Base-by-base conservation (phyloP, 192 early-diverging fungal species). In the Geranomyces michiganensis region DNA sequence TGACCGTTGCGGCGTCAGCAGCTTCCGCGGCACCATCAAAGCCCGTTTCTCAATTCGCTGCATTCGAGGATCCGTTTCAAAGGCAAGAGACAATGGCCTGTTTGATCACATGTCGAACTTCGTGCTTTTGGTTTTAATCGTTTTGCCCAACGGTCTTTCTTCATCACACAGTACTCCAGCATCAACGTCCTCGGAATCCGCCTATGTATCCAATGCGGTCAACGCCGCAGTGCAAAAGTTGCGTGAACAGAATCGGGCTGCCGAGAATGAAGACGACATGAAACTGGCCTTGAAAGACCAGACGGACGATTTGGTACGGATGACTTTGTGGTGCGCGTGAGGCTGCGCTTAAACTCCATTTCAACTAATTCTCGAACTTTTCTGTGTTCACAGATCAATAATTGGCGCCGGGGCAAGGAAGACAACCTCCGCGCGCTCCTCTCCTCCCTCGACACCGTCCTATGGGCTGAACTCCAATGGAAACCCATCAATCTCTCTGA, bases 321-420 rank as follows among this genome's bases (percentile, higher is more conserved):
- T 12, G 24, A 13, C 7, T 46, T 58, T 22, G 29, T 67, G 32
- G 10, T 3, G 36, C 36, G 36, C 10, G 5, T 41, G n/a, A n/a
- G n/a, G n/a, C n/a, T n/a, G n/a, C n/a, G n/a, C n/a, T n/a, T 60
- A 0, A 29, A 60, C 58, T 22, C 0, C 22, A 48, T 60, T 26
- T 60, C 27, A 19, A 49, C n/a, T 24, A 15, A 13, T 67, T 29
- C 0, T n/a, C 15, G n/a, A n/a, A n/a, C n/a, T n/a, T n/a, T n/a
- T n/a, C n/a, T n/a, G n/a, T n/a, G n/a, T 22, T 8, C 12, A 7
- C 71, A 85, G 84, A 82, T 86, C 62, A 72, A 79, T 17, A 60
- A 56, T 17, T 98, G 96, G 96, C 88, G 89, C 43, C 73, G 83
- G 9, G 94, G 93, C 31, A 99, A 99, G 76, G 93, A 96, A 68